Percentiles rank a stretch among this genome's conserved stretches.
These are phyloP conservation scores for Calocera cornea DNA, from an alignment of 768 basidiomycete species.

Conservation along the genomic window DNA sequence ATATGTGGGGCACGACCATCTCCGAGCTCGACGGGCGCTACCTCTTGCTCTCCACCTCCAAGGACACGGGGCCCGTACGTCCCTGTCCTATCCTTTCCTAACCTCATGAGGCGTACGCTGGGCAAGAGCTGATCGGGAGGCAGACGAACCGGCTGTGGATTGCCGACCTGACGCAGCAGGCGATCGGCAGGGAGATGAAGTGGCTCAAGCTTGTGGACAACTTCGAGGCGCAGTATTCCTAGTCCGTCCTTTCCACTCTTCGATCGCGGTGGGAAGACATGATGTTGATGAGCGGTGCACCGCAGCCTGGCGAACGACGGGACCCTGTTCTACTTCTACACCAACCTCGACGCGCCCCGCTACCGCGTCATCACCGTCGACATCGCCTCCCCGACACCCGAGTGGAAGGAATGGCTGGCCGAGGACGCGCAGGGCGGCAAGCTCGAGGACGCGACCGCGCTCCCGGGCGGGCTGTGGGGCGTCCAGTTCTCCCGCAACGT, in stretches of 20 bases:
- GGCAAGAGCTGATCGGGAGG: background rate
- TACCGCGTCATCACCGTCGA: slow-evolving; percentile 56
- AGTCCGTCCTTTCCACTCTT: background rate
- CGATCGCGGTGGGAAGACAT: slow-evolving; percentile 6
- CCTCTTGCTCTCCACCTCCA: slow-evolving; percentile 38
- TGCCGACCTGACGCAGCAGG: slow-evolving; percentile 44
- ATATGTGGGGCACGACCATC: slow-evolving; percentile 45
- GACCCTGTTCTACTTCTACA: slow-evolving; percentile 46
- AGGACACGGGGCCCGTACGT: slow-evolving; percentile 34
- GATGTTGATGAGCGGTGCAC: too few relatives aligned
- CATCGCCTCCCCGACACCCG: slow-evolving; percentile 32
- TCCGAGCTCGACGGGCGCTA: slow-evolving; percentile 55
- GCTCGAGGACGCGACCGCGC: slow-evolving; percentile 36
- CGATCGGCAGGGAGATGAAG: slow-evolving; percentile 48
- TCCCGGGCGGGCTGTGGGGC: slow-evolving; percentile 45
- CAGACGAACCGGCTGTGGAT: slow-evolving; percentile 69
- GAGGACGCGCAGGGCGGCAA: slow-evolving; percentile 47
- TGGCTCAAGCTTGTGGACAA: slow-evolving; percentile 60
- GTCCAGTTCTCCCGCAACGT: slow-evolving; percentile 62
- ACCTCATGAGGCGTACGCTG: too few relatives aligned
- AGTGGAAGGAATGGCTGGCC: slow-evolving; percentile 48
- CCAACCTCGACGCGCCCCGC: slow-evolving; percentile 52
- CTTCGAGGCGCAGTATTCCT: slow-evolving; percentile 48
- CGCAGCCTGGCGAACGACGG: slow-evolving; percentile 54
- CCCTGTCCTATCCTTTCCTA: background rate